A percentile compares a stretch with the other conserved stretches of the same genome.
These are phyloP conservation scores for Mucor racemosus DNA, from an alignment of 371 early-diverging fungal species.

Conservation along the genomic window DNA sequence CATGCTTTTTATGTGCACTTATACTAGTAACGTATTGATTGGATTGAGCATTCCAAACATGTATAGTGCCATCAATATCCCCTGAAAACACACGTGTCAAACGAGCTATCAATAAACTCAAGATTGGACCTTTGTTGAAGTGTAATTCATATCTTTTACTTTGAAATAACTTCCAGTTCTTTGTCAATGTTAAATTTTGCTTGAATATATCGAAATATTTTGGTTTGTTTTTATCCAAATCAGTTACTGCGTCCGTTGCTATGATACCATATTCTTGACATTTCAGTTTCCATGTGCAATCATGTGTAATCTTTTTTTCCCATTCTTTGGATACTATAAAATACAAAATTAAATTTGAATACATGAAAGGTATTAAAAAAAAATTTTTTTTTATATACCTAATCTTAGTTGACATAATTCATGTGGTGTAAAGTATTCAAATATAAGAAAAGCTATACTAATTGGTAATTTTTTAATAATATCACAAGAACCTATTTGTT, in stretches of 20 bases:
- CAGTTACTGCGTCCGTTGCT: neutral
- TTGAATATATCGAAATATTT: constrained; percentile 21
- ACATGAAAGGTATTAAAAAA: neutral
- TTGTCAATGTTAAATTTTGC: constrained; percentile 16
- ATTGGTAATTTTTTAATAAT: constrained; percentile 16
- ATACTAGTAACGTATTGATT: constrained; percentile 29
- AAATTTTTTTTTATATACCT: constrained; percentile 7
- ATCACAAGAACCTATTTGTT: constrained; percentile 8
- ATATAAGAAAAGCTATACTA: neutral
- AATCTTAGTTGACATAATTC: constrained; percentile 20
- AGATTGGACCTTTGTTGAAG: constrained; percentile 24
- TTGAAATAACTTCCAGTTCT: constrained; percentile 19
- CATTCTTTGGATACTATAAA: constrained; percentile 7
- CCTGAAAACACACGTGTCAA: constrained; percentile 69
- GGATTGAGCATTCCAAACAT: constrained; percentile 74
- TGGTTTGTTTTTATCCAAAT: neutral
- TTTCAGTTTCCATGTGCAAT: constrained; percentile 18
- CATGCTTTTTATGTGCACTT: constrained; percentile 72
- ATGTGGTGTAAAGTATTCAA: constrained; percentile 15
- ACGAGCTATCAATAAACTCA: constrained; percentile 19
- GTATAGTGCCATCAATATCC: constrained; percentile 78
- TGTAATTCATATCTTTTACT: constrained; percentile 21
- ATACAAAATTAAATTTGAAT: neutral
- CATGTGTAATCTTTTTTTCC: constrained; percentile 19
- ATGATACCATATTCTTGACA: constrained; percentile 27